Evolutionary conservation across 1,284 basidiomycete genomes (phyloP).

Genomic region (Apiotrichum porosum): DNA sequence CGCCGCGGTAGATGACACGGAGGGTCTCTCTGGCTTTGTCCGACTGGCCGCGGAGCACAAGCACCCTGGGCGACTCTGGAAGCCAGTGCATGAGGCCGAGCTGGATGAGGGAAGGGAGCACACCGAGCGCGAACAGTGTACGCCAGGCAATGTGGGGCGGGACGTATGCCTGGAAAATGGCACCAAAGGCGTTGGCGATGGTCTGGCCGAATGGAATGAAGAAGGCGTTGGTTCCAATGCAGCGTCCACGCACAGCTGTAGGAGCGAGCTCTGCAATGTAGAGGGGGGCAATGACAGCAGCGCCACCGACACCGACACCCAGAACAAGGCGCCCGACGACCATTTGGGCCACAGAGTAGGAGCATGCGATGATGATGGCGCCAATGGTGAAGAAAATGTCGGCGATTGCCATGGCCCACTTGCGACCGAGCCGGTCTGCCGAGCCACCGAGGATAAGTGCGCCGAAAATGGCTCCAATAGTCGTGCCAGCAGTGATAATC

Average conservation of each 20-base stretch:
- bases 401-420: conserved; percentile 16
- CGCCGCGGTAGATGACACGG: conserved; percentile 29
- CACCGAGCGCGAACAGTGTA: conserved; percentile 34
- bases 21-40: conserved; percentile 27
- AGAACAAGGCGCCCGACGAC: conserved; percentile 42
- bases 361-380: conserved; percentile 40
- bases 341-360: conserved; percentile 31
- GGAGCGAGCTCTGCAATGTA: conserved; percentile 43
- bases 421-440: conserved; percentile 17
- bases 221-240: conserved; percentile 25
- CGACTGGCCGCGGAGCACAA: conserved; percentile 28
- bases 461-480: conserved; percentile 26
- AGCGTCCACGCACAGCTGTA: conserved; percentile 37
- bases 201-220: conserved; percentile 46
- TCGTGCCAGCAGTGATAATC: conserved; percentile 21
- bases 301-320: conserved; percentile 44
- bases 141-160: conserved; percentile 20
- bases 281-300: conserved; percentile 20
- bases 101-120: conserved; percentile 41
- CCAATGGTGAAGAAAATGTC: conserved; percentile 29
- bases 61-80: conserved; percentile 41
- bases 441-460: too few relatives aligned
- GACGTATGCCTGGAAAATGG: conserved; percentile 22
- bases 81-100: conserved; percentile 39
- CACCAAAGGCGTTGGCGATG: conserved; percentile 33